phyloP scores from a whole-genome alignment of 2,329 filamentous ascomycete species.

The Aspergillus sp. region DNA sequence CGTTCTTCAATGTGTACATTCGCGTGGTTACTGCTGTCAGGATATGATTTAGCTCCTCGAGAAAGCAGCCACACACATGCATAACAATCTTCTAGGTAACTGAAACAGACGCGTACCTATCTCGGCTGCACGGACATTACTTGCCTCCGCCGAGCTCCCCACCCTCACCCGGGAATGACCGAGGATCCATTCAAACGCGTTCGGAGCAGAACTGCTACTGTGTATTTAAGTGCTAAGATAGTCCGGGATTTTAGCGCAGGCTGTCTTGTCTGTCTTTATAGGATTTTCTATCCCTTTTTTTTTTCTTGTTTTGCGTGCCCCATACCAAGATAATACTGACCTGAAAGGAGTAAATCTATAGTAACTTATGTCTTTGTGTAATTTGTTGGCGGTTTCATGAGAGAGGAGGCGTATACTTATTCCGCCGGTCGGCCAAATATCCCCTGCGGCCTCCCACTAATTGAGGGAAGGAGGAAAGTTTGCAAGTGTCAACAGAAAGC shows the following conservation, averaged over 20 bases:
- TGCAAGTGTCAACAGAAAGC: background rate
- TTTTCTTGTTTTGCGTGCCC: background rate
- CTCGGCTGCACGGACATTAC: conserved; percentile 36
- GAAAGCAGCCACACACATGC: background rate
- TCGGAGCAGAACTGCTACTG: background rate
- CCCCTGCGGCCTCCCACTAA: background rate
- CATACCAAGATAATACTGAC: background rate
- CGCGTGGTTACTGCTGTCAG: background rate
- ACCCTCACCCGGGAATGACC: conserved; percentile 2
- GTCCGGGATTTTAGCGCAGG: background rate
- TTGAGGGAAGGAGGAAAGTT: background rate
- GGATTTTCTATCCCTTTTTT: background rate
- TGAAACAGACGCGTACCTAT: conserved; percentile 41
- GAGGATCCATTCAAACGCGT: background rate
- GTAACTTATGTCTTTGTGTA: background rate
- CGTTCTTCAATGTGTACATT: background rate
- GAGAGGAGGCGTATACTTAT: background rate
- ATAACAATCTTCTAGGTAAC: conserved; percentile 16
- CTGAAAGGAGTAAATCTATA: background rate
- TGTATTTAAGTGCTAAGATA: background rate
- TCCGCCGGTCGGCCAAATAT: background rate
- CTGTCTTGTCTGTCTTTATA: too few relatives aligned
- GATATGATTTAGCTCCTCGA: background rate
- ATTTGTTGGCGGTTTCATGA: background rate
- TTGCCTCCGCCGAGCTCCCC: background rate